phyloP scores from a whole-genome alignment of 495 filamentous ascomycete species.

The Opeltia flavorubescens region DNA sequence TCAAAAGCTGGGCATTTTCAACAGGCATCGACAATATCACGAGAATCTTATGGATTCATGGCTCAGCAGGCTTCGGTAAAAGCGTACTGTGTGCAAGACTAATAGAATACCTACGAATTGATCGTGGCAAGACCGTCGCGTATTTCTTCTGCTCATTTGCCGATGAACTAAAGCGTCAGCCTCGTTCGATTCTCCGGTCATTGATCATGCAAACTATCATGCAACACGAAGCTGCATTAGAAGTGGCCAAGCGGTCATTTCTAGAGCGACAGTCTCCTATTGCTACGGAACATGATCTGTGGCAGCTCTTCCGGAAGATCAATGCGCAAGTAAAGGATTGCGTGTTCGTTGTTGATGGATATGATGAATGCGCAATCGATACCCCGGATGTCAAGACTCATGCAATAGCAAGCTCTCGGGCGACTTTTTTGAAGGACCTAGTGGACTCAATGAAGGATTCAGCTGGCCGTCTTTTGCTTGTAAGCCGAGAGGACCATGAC shows the following conservation, averaged over 20 bases:
- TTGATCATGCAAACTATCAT: neutral
- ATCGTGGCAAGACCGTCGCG: neutral
- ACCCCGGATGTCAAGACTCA: neutral
- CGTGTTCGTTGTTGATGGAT: neutral
- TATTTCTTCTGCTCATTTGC: neutral
- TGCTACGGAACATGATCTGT: neutral
- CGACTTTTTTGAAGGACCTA: neutral
- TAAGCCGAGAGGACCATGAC: neutral
- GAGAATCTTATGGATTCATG: conserved; percentile 13
- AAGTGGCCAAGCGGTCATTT: neutral
- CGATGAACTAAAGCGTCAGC: neutral
- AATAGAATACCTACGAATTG: neutral
- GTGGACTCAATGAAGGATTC: neutral
- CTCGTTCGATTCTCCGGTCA: neutral
- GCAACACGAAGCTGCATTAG: neutral
- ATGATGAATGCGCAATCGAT: neutral
- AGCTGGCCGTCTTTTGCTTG: neutral
- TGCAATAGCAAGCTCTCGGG: neutral
- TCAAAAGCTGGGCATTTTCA: conserved; percentile 8
- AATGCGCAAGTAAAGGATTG: neutral
- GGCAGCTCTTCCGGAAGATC: neutral
- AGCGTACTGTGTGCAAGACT: conserved; percentile 1
- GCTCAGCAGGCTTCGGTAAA: conserved; percentile 11
- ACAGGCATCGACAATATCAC: no score
- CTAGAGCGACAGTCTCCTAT: neutral